Percentiles rank a stretch among this genome's conserved stretches.
Evolutionary conservation across 108 stramenopile species (phyloP).

Genomic region (Fistulifera solaris): DNA sequence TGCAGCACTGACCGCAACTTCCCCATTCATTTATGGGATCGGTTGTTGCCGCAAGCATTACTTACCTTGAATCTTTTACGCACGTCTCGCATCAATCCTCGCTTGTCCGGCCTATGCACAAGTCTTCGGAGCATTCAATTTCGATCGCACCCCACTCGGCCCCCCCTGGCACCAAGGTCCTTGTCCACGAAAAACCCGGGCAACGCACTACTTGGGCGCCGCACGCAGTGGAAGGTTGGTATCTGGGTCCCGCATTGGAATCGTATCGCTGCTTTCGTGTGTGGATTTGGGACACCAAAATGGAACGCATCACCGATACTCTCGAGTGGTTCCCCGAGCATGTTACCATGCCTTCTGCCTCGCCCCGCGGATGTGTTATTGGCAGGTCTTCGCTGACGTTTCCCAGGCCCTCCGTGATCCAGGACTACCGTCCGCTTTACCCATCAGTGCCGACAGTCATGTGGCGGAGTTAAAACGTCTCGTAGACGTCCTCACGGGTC

Average conservation of each 20-base stretch:
- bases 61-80: conserved; percentile 33
- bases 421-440: neutral
- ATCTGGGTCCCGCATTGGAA: conserved; percentile 16
- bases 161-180: conserved; percentile 28
- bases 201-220: conserved; percentile 14
- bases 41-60: conserved; percentile 26
- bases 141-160: conserved; percentile 31
- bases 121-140: conserved; percentile 20
- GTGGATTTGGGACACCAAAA: conserved; percentile 5
- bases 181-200: conserved; percentile 15
- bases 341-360: conserved; percentile 8
- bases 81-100: conserved; percentile 21
- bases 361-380: neutral
- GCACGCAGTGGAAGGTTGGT: conserved; percentile 19
- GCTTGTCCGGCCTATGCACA: conserved; percentile 6
- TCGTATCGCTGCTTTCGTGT: conserved; percentile 20
- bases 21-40: conserved; percentile 19
- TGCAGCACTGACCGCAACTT: conserved; percentile 20
- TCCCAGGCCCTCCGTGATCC: conserved; percentile 1
- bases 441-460: neutral
- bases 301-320: conserved; percentile 22
- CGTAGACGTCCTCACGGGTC: neutral
- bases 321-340: conserved; percentile 22
- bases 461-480: conserved; percentile 2
- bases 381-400: neutral